phyloP scores from a whole-genome alignment of 768 basidiomycete species.

The Mycena epipterygia region DNA sequence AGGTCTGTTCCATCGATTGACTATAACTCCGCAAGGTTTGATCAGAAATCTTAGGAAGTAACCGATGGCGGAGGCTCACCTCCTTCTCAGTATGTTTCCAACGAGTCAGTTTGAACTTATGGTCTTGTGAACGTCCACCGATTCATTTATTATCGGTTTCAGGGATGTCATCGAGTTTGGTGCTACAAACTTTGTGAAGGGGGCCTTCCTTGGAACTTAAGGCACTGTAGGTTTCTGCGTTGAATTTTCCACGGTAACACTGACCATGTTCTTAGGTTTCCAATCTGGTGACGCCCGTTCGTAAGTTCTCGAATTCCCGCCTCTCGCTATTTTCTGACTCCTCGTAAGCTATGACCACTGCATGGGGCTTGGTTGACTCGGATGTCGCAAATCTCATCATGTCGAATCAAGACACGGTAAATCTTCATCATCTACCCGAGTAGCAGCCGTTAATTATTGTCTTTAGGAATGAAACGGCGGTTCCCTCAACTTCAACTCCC shows the following conservation, averaged over 20 bases:
- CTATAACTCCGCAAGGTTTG: neutral
- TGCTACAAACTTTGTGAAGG: slow-evolving; percentile 49
- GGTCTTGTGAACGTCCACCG: neutral
- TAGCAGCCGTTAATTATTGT: neutral
- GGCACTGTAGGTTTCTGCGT: neutral
- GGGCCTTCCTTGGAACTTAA: slow-evolving; percentile 49
- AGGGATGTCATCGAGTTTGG: slow-evolving; percentile 62
- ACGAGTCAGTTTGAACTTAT: slow-evolving; percentile 37
- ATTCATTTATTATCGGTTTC: neutral
- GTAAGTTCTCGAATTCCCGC: slow-evolving; percentile 4
- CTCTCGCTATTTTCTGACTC: neutral
- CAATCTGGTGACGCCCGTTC: slow-evolving; percentile 49
- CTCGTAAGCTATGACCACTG: neutral
- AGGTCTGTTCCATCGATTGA: slow-evolving; percentile 44
- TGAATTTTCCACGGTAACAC: neutral
- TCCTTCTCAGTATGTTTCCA: slow-evolving; percentile 52
- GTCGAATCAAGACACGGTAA: slow-evolving; percentile 57
- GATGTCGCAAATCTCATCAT: slow-evolving; percentile 57
- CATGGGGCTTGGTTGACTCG: slow-evolving; percentile 52
- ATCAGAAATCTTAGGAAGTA: neutral
- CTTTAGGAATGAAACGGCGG: slow-evolving; percentile 49
- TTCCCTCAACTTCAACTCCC: slow-evolving; percentile 55
- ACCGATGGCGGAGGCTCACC: slow-evolving; percentile 49
- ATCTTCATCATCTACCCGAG: neutral
- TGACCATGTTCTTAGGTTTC: slow-evolving; percentile 35